Evolutionary conservation across 2,329 filamentous ascomycete species (phyloP), one percentile per base, ranked within the genome.

Genomic region (Cucurbitaria berberidis): DNA sequence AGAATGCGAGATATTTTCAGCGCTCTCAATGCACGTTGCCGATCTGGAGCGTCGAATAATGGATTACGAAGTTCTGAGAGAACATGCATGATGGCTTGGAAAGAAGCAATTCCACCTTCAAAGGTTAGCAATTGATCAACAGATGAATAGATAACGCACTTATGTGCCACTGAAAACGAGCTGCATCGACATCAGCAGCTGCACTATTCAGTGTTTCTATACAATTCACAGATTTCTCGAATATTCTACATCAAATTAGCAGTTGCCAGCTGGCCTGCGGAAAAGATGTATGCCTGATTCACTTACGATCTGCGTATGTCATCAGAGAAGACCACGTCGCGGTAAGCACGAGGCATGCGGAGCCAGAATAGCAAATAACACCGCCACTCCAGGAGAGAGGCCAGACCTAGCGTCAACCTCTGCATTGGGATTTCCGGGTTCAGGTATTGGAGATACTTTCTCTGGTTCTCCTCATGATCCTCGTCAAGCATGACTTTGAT

Each of bases 101-200:
- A 73, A 8, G 67, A 67, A n/a, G 69, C 67, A 34, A 71, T 63
- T 3, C 66, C 67, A n/a, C 67, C 69, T 70, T 34, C 11, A 5
- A 16, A 45, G 16, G 36, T 68, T 44, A 67, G 60, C 30, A 3
- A 32, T 26, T 13, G 16, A 19, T 11, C 21, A 11, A 22, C 13
- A 10, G 32, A 9, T 16, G 13, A 11, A 13, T 22, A 2, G 3
- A 39, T n/a, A 13, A 52, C 58, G 19, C 45, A 70, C 70, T 69
- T 46, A 75, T 73, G 45, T 76, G 74, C 74, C 74, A 76, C 19
- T 71, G 72, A 41, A 74, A 76, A 3, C 68, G 69, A 42, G 69
- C 72, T 10, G 67, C 70, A 19, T 75, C 69, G 3, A 70, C 64
- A 53, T 75, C 74, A 15, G 68, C 59, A 4, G 66, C 66, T 3